Evolutionary conservation across 768 basidiomycete species (phyloP).

Genomic region (Lactifluus hygrophoroides): DNA sequence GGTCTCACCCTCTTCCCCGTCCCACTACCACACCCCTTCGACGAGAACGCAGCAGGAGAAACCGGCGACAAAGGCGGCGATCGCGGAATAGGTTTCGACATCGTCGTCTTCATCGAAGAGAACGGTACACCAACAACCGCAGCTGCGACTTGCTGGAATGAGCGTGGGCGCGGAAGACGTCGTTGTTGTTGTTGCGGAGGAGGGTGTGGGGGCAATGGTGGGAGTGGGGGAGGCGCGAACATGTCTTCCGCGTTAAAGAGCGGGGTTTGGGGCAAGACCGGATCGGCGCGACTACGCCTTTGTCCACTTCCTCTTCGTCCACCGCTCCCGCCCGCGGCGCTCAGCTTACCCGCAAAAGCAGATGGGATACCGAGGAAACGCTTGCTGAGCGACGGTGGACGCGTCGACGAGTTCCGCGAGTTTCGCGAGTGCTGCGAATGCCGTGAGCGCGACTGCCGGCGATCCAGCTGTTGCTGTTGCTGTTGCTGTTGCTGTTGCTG

Average conservation of each 20-base stretch:
- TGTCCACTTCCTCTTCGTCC: not conserved
- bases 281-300: conserved; percentile 4
- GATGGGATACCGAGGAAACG: not conserved
- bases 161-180: not conserved
- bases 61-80: not conserved
- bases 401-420: too few species aligned
- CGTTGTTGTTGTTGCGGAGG: too few species aligned
- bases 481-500: not conserved
- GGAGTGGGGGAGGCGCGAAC: not conserved
- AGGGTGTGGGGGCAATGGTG: too few species aligned
- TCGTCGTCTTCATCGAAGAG: too few species aligned
- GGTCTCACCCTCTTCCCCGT: not conserved
- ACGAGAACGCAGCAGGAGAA: not conserved
- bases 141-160: not conserved
- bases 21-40: not conserved
- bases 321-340: not conserved
- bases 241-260: conserved; percentile 8
- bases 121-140: too few species aligned
- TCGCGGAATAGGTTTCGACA: not conserved
- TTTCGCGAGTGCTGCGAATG: too few species aligned
- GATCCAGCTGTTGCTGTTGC: too few species aligned
- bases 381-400: not conserved
- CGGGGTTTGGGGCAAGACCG: not conserved
- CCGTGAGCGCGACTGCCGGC: too few species aligned
- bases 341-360: not conserved